Conservation (phyloP, 768 basidiomycete genomes). For the Pholiota microspora region DNA sequence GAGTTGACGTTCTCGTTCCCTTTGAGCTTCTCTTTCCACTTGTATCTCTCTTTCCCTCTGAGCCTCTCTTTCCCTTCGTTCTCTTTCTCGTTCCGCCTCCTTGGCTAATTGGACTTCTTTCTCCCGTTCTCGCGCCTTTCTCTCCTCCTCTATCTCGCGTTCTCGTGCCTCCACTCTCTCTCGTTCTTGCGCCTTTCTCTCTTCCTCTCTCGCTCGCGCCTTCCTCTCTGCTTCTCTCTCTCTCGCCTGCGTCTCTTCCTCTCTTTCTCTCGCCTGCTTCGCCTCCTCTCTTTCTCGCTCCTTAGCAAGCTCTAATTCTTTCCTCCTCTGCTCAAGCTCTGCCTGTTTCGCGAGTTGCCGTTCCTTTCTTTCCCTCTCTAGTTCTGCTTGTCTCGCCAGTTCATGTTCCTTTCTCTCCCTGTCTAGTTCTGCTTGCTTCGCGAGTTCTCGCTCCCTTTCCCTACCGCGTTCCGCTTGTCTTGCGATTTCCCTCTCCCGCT, state of each 20-base stretch:
- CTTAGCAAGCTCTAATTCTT: conserved; percentile 7
- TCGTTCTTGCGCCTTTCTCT: conserved; percentile 16
- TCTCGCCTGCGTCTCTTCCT: conserved; percentile 16
- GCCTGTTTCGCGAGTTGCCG: conserved; percentile 10
- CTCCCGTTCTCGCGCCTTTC: conserved; percentile 13
- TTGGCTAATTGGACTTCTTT: conserved; percentile 5
- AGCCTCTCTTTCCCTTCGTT: conserved; percentile 3
- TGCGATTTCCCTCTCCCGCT: conserved; percentile 2
- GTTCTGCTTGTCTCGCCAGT: conserved; percentile 4
- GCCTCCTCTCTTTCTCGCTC: conserved; percentile 8
- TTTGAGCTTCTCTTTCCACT: conserved; percentile 6
- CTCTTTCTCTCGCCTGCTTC: neutral
- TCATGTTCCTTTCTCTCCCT: neutral
- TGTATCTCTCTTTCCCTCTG: conserved; percentile 3
- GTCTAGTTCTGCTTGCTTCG: conserved; percentile 8
- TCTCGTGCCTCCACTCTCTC: conserved; percentile 13
- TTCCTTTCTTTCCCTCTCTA: conserved; percentile 10
- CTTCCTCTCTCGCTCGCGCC: conserved; percentile 7
- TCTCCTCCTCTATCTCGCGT: conserved; percentile 15
- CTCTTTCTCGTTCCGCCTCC: conserved; percentile 10
- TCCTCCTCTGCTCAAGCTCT: conserved; percentile 6
- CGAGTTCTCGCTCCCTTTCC: conserved; percentile 9
- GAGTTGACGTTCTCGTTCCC: conserved; percentile 10
- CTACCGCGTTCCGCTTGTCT: conserved; percentile 8
- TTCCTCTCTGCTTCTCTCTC: conserved; percentile 19